These are phyloP conservation scores for Lecanosticta acicola DNA, from an alignment of 2,329 filamentous ascomycete species.

Conservation along the genomic window DNA sequence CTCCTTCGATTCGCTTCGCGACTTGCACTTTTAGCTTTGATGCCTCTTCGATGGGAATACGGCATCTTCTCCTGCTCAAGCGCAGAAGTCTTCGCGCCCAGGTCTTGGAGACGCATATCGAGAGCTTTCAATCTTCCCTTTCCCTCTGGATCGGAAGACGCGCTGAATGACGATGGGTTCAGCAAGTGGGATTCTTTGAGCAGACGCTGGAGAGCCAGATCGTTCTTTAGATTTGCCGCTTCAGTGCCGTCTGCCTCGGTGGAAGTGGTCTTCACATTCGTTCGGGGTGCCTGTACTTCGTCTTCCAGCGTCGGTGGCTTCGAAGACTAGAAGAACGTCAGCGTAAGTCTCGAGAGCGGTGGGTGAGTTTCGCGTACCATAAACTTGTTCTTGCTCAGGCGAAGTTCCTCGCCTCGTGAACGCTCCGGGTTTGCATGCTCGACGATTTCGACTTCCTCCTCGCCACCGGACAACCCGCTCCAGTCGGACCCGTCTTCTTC, in stretches of 20 bases:
- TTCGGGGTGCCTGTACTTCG: conserved; percentile 23
- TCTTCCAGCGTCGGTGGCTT: conserved; percentile 44
- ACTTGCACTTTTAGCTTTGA: conserved; percentile 58
- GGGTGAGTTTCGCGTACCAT: conserved; percentile 50
- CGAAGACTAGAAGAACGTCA: conserved; percentile 38
- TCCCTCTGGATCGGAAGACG: conserved; percentile 51
- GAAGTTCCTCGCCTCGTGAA: conserved; percentile 21
- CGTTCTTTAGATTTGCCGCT: conserved; percentile 71
- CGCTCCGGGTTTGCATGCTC: conserved; percentile 28
- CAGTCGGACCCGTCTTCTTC: conserved; percentile 49
- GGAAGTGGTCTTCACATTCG: conserved; percentile 16
- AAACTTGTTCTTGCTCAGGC: conserved; percentile 64
- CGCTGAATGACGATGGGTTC: conserved; percentile 50
- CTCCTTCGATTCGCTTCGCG: conserved; percentile 66
- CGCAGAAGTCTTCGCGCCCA: conserved; percentile 72
- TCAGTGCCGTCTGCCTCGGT: conserved; percentile 51
- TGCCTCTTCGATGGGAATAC: conserved; percentile 79
- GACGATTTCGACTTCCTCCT: conserved; percentile 40
- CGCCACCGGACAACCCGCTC: conserved; percentile 57
- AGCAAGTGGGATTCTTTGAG: conserved; percentile 89
- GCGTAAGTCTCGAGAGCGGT: neutral
- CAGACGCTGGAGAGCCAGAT: conserved; percentile 84
- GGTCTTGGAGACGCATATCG: conserved; percentile 73
- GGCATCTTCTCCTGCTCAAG: conserved; percentile 83
- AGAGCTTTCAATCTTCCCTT: conserved; percentile 73